phyloP scores from a whole-genome alignment of 257 asterid species.

The Primulina tabacum region DNA sequence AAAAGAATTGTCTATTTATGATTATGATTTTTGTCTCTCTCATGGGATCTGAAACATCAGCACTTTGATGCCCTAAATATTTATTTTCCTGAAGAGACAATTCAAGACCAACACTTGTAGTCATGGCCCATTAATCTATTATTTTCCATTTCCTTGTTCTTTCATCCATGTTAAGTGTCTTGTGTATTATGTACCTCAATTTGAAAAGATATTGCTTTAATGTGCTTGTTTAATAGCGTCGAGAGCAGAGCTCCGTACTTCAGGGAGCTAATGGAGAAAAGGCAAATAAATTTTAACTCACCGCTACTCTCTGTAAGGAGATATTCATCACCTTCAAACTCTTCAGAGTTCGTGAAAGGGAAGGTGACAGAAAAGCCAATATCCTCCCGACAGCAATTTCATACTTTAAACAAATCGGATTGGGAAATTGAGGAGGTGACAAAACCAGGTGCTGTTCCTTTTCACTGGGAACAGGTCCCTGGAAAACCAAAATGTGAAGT shows the following conservation, averaged over 20 bases:
- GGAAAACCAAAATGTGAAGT: conserved; percentile 62
- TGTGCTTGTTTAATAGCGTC: conserved; percentile 17
- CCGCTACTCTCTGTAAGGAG: conserved; percentile 81
- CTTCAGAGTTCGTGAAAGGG: conserved; percentile 41
- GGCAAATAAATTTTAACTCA: conserved; percentile 68
- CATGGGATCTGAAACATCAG: neutral
- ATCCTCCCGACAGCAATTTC: conserved; percentile 47
- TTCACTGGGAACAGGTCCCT: conserved; percentile 81
- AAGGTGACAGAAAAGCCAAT: conserved; percentile 32
- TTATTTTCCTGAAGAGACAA: neutral
- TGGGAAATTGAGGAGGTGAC: conserved; percentile 52
- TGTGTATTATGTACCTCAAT: neutral
- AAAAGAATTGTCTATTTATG: neutral
- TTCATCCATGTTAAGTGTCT: neutral
- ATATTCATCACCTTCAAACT: conserved; percentile 42
- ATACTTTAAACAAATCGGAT: conserved; percentile 34
- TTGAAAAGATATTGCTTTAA: conserved; percentile 1
- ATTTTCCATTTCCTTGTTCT: no score
- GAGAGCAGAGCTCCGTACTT: conserved; percentile 4
- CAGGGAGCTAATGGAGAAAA: conserved; percentile 55
- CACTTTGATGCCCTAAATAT: neutral
- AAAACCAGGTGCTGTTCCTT: conserved; percentile 85
- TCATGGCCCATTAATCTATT: neutral
- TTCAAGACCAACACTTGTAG: neutral
- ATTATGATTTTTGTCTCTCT: neutral